Evolutionary conservation across 768 basidiomycete genomes (phyloP), one percentile per base, ranked within the genome.

Genomic region (Leucosporidium scottii): DNA sequence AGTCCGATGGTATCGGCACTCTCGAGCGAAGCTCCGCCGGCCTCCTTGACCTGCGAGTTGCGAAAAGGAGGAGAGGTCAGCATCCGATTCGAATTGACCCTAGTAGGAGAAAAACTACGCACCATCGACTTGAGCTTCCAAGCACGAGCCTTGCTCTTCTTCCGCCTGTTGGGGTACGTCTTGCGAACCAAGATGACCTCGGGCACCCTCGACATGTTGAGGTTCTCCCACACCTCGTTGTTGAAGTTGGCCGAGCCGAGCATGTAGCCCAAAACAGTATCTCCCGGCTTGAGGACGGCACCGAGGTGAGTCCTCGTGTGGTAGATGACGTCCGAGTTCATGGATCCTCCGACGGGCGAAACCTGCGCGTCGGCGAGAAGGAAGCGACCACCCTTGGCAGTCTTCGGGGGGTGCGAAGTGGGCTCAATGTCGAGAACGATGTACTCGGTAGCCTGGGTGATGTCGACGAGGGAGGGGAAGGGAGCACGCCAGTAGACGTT

Each of bases 301-400:
- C 96, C 96, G 53, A 99, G 86, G 75, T 99, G 96, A 23, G 96
- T 98, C 47, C 94, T 88, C 20, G 94, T 96, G 79, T 97, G 93
- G 80, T 85, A 91, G 69, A 94, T 96, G 73, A 87, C 88, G 74
- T 86, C 90, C 58, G 83, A 79, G 76, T 7, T 85, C 85, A 6
- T 81, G 78, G 18, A 81, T 81, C 60, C 89, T 25, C 87, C 87
- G 1, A 87, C 84, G 17, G 92, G 82, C 2, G 91, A 90, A 39
- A 99, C 91, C 77, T 98, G 93, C 0, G 90, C 92, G 71, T 89
- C 88, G 8, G 88, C 88, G 27, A 93, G 83, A 50, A 96, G 85
- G 79, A 84, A 87, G 75, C 91, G 92, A 23, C 90, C 91, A 75
- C 84, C 82, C 47, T 65, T 65, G 31, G 69, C 69, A 28, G 74